phyloP scores from a whole-genome alignment of 129 eudicot genomes.

The Lactuca saligna region DNA sequence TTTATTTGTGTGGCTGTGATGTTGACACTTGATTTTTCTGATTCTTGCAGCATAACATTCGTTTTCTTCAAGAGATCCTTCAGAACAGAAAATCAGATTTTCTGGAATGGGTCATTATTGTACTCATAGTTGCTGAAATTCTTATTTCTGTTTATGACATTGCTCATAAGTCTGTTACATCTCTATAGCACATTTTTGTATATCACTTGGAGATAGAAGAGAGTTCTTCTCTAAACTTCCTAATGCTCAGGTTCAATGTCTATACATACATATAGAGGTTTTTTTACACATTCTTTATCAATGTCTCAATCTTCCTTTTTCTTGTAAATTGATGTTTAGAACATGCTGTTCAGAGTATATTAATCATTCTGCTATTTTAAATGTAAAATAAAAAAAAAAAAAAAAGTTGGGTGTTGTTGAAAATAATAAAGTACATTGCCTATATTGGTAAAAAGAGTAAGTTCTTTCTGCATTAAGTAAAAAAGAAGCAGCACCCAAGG shows the following conservation, averaged over 20 bases:
- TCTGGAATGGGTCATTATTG: conserved; percentile 83
- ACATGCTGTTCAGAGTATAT: conserved; percentile 7
- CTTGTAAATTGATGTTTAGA: conserved; percentile 20
- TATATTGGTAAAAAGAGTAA: too few species aligned
- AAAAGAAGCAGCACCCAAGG: neutral
- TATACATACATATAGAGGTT: conserved; percentile 27
- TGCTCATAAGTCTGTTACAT: conserved; percentile 58
- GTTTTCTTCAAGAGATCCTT: conserved; percentile 88
- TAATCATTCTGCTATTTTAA: neutral
- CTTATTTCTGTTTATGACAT: conserved; percentile 82
- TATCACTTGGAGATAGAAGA: conserved; percentile 19
- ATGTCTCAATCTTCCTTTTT: neutral
- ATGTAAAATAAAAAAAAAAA: neutral
- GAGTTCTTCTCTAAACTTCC: conserved; percentile 23
- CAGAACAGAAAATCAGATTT: conserved; percentile 94
- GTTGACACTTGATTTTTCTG: conserved; percentile 11
- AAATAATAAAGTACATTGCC: too few species aligned
- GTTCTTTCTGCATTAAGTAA: too few species aligned
- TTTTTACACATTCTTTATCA: neutral
- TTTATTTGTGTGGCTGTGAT: conserved; percentile 12
- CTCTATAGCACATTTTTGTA: conserved; percentile 38
- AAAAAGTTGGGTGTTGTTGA: too few species aligned
- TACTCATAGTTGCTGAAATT: conserved; percentile 80
- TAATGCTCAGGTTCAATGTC: conserved; percentile 26
- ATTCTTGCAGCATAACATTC: conserved; percentile 83